Conservation (phyloP, 1,284 basidiomycete species). For the Xanthoconium separans region DNA sequence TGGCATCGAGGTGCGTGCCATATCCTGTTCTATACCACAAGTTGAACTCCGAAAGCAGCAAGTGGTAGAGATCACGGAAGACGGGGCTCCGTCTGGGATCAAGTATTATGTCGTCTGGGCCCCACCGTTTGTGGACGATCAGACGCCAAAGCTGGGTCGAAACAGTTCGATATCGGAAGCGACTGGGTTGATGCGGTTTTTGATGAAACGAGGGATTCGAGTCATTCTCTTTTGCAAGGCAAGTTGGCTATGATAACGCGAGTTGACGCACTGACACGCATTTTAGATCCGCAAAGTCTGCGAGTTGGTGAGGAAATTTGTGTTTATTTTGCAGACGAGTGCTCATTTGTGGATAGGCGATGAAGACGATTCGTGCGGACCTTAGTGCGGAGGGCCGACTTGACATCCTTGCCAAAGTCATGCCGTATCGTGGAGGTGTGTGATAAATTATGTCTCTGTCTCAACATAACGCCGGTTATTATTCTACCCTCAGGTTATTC, state of each 20-base stretch:
- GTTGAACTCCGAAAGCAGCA: conserved; percentile 34
- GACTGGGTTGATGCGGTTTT: conserved; percentile 71
- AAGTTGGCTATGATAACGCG: not conserved
- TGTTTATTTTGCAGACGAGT: not conserved
- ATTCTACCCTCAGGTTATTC: conserved; percentile 62
- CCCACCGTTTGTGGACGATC: conserved; percentile 61
- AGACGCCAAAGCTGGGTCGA: conserved; percentile 57
- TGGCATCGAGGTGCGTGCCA: conserved; percentile 50
- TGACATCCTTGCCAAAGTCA: conserved; percentile 78
- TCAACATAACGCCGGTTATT: no score
- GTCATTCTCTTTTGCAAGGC: conserved; percentile 91
- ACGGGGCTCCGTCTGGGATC: conserved; percentile 80
- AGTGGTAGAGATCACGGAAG: conserved; percentile 72
- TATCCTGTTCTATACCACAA: not conserved
- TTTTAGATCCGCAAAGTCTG: conserved; percentile 74
- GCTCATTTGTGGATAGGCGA: conserved; percentile 47
- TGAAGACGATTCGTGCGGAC: conserved; percentile 76
- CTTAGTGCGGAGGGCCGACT: conserved; percentile 73
- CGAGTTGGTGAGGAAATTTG: conserved; percentile 60
- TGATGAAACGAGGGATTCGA: conserved; percentile 80
- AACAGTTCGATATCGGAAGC: conserved; percentile 71
- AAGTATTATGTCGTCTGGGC: conserved; percentile 85
- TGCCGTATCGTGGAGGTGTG: conserved; percentile 82
- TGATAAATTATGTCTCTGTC: no score
- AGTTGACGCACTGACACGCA: not conserved